These are phyloP conservation scores for Lodderomyces jiufengensis DNA, from an alignment of 1,139 yeast genomes.

Conservation along the genomic window DNA sequence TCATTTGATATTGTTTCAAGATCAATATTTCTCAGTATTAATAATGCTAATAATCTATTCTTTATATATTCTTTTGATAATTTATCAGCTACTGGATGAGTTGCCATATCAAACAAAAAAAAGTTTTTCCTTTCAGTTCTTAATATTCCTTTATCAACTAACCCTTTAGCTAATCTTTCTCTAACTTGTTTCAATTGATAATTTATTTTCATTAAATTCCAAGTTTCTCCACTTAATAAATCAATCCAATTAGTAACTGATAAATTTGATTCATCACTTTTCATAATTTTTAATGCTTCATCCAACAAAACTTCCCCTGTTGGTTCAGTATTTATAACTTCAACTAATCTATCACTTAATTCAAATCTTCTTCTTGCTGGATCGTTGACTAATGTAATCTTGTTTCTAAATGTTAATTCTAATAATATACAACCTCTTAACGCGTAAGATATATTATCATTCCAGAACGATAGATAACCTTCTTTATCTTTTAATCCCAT, in stretches of 20 bases:
- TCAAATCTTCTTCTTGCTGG: slow-evolving; percentile 92
- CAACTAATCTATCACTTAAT: slow-evolving; percentile 79
- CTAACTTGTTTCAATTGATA: slow-evolving; percentile 96
- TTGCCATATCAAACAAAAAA: slow-evolving; percentile 95
- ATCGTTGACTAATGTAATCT: slow-evolving; percentile 84
- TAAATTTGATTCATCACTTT: slow-evolving; percentile 72
- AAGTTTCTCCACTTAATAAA: slow-evolving; percentile 89
- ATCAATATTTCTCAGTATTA: slow-evolving; percentile 67
- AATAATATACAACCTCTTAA: slow-evolving; percentile 89
- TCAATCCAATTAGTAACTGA: slow-evolving; percentile 94
- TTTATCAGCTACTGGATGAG: slow-evolving; percentile 91
- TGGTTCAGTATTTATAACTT: slow-evolving; percentile 78
- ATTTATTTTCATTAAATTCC: slow-evolving; percentile 93
- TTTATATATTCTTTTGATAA: slow-evolving; percentile 77
- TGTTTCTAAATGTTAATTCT: slow-evolving; percentile 88
- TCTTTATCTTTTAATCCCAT: slow-evolving; percentile 94
- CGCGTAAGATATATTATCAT: slow-evolving; percentile 94
- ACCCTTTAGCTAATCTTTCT: slow-evolving; percentile 92
- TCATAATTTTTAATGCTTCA: slow-evolving; percentile 89
- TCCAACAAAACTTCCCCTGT: slow-evolving; percentile 96
- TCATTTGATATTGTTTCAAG: slow-evolving; percentile 47
- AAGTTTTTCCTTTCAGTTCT: slow-evolving; percentile 95
- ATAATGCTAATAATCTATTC: slow-evolving; percentile 64
- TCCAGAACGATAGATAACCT: slow-evolving; percentile 96
- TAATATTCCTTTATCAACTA: slow-evolving; percentile 95